phyloP scores from a whole-genome alignment of 768 basidiomycete species.

The Mycena floridula region DNA sequence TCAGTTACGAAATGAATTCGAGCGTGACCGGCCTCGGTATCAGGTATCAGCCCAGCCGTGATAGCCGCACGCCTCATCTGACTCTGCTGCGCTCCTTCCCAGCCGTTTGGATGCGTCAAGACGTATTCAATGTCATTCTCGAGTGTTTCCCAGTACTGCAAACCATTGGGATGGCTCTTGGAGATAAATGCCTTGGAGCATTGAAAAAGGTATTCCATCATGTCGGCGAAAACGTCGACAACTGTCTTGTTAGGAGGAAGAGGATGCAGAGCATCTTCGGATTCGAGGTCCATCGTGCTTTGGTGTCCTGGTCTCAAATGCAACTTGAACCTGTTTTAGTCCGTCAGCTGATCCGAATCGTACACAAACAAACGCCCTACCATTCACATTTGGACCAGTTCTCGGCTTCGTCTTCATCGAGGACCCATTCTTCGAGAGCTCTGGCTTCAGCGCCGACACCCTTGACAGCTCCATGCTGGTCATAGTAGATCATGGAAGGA shows the following conservation, averaged over 20 bases:
- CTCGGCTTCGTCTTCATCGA: conserved; percentile 34
- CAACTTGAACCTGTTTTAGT: too few relatives aligned
- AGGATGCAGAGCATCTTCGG: neutral
- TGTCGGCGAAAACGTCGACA: conserved; percentile 41
- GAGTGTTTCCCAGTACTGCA: conserved; percentile 34
- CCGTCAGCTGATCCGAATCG: too few relatives aligned
- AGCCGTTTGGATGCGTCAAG: conserved; percentile 42
- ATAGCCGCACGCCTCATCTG: conserved; percentile 39
- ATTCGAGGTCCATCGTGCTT: neutral
- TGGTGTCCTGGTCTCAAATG: neutral
- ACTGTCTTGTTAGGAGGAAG: conserved; percentile 37
- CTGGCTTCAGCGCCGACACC: conserved; percentile 42
- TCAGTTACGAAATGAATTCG: conserved; percentile 43
- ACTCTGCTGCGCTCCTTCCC: conserved; percentile 38
- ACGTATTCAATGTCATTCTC: conserved; percentile 36
- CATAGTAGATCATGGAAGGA: conserved; percentile 43
- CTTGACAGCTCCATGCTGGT: conserved; percentile 26
- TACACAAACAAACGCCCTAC: neutral
- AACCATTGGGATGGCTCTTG: conserved; percentile 38
- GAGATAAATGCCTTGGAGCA: conserved; percentile 38
- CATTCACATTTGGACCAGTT: conserved; percentile 18
- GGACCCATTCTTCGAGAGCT: conserved; percentile 22
- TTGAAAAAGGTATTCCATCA: conserved; percentile 37
- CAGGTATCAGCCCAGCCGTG: conserved; percentile 31
- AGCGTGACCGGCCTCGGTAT: conserved; percentile 26